phyloP scores from a whole-genome alignment of 2,329 filamentous ascomycete genomes.

The Juglanconis sp. region DNA sequence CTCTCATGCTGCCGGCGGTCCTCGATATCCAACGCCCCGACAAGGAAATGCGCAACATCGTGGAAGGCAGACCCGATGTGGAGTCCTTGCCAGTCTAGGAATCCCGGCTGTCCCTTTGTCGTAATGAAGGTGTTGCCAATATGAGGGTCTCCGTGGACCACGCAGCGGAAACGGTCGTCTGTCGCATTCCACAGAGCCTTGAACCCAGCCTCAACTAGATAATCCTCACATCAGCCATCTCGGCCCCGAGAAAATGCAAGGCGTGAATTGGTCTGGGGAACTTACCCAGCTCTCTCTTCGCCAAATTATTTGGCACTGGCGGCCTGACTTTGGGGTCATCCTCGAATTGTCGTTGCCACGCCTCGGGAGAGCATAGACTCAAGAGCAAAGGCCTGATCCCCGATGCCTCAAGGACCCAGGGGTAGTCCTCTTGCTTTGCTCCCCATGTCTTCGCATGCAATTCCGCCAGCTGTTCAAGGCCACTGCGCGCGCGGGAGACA shows the following conservation, averaged over 20 bases:
- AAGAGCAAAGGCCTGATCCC: conserved; percentile 33
- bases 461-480: conserved; percentile 36
- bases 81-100: conserved; percentile 40
- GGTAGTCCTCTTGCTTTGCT: conserved; percentile 27
- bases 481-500: conserved; percentile 11
- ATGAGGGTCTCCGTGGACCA: conserved; percentile 41
- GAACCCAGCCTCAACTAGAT: conserved; percentile 24
- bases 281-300: too few relatives aligned
- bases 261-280: too few relatives aligned
- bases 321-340: neutral
- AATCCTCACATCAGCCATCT: neutral
- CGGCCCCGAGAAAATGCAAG: too few relatives aligned
- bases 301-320: neutral
- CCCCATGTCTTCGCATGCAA: conserved; percentile 39
- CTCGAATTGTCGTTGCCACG: neutral
- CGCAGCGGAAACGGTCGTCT: conserved; percentile 33
- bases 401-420: conserved; percentile 16
- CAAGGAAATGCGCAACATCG: conserved; percentile 39
- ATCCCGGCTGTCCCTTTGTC: conserved; percentile 31
- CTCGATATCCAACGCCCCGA: conserved; percentile 33
- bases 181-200: conserved; percentile 32
- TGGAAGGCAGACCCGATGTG: conserved; percentile 41
- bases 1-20: conserved; percentile 38
- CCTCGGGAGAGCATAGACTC: neutral
- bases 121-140: conserved; percentile 41